Base-by-base conservation (phyloP, 2,329 filamentous ascomycete species). In the Xylaria sp. region DNA sequence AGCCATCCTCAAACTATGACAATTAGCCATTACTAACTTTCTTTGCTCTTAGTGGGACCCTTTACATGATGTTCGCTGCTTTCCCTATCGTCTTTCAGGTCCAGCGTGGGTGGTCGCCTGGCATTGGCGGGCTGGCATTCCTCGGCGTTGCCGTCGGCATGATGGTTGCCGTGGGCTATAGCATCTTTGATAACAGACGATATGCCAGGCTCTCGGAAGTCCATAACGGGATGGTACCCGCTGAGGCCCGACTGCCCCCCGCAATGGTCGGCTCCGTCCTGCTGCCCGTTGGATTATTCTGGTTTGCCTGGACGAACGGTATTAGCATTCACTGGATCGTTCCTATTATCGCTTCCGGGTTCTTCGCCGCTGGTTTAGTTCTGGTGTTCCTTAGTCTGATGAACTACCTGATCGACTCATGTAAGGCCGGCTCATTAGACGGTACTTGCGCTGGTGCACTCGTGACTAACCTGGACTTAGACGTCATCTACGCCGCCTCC, bases 401-500 rank as follows among this genome's bases (percentile, higher is more conserved):
- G 67, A 84, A 82, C 67, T 85, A 84, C 65, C 73, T 85, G 7
- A 81, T 85, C 50, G 83, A 86, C 63, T 70, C 79, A 1, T 78
- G 68, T 68, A 66, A 68, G 67, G 48, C 20, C 40, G n/a, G 39
- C 8, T 22, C 34, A 42, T 38, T 16, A 16, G 5, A 29, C 9
- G 17, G 11, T 6, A n/a, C 20, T 7, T 19, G 7, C 2, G 6
- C 20, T 11, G 17, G 19, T 26, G 17, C 7, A 19, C 9, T 17
- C n/a, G 16, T 29, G 13, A 22, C 60, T 61, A 50, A 62, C 49
- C n/a, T 7, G 44, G 22, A 50, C 48, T 11, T 41, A 68, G 62
- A 91, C 69, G 86, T 87, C 47, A 88, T 92, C 63, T 93, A 87
- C 59, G 89, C 90, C 0, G 84, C 84, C 1, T 84, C 80, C 0